Evolutionary conservation across 345 rosid genomes (phyloP).

Genomic region (Alliaria petiolata): DNA sequence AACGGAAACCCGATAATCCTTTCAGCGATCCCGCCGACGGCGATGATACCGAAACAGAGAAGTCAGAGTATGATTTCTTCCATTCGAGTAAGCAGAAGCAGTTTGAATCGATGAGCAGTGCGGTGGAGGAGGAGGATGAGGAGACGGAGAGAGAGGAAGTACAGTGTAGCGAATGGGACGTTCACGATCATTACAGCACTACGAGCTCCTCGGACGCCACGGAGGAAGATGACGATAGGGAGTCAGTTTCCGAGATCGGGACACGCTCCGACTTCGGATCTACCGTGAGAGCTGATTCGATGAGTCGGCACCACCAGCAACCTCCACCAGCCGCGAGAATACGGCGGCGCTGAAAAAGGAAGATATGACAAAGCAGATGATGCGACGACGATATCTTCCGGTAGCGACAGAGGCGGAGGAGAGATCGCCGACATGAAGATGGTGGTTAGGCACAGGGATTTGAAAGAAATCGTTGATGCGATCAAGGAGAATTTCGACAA

Average conservation of each 20-base stretch:
- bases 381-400: slow-evolving; percentile 42
- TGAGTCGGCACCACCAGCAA: slow-evolving; percentile 16
- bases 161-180: slow-evolving; percentile 93
- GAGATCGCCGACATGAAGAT: slow-evolving; percentile 64
- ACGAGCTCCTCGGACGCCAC: slow-evolving; percentile 57
- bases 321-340: slow-evolving; percentile 28
- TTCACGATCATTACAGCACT: slow-evolving; percentile 65
- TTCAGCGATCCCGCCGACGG: slow-evolving; percentile 2
- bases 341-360: neutral
- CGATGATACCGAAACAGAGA: no score
- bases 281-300: slow-evolving; percentile 30
- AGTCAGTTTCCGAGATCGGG: slow-evolving; percentile 68
- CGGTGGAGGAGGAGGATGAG: slow-evolving; percentile 28
- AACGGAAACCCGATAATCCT: slow-evolving; percentile 5
- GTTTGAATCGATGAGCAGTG: slow-evolving; percentile 3
- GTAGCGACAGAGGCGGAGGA: slow-evolving; percentile 47
- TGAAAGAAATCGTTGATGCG: slow-evolving; percentile 82
- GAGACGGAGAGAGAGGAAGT: slow-evolving; percentile 92
- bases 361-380: slow-evolving; percentile 46
- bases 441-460: slow-evolving; percentile 88
- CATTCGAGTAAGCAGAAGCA: slow-evolving; percentile 29
- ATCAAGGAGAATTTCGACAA: slow-evolving; percentile 73
- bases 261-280: slow-evolving; percentile 65
- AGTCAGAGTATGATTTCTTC: slow-evolving; percentile 79
- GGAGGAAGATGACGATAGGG: slow-evolving; percentile 43